Percentiles rank a stretch among this genome's conserved stretches.
Evolutionary conservation across 306 rosid genomes (phyloP).

Genomic region (Pyrus bretschneideri): DNA sequence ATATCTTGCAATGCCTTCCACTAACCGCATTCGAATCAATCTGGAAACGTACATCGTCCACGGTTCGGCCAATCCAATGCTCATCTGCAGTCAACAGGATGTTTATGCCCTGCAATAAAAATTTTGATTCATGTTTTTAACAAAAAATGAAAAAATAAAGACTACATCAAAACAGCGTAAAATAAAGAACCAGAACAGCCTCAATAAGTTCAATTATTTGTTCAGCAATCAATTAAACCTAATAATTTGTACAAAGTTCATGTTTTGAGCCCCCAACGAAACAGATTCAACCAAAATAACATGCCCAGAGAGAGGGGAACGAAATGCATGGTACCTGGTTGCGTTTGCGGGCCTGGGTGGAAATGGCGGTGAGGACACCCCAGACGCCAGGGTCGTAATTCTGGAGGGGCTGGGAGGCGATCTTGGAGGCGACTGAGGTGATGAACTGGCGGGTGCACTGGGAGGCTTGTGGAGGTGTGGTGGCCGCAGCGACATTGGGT

Average conservation of each 20-base stretch:
- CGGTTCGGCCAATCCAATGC: conserved; percentile 66
- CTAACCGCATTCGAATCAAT: conserved; percentile 71
- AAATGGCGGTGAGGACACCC: conserved; percentile 95
- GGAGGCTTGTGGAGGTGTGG: neutral
- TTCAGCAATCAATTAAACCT: neutral
- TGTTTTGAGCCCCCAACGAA: neutral
- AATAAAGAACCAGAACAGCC: neutral
- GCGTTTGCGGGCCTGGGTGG: conserved; percentile 77
- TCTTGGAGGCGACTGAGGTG: conserved; percentile 54
- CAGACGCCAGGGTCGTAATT: conserved; percentile 57
- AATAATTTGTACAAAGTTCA: neutral
- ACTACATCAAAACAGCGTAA: neutral
- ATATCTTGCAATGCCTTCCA: conserved; percentile 68
- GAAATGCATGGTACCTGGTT: conserved; percentile 38
- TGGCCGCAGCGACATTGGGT: neutral
- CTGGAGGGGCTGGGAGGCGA: conserved; percentile 69
- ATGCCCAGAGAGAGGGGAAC: neutral
- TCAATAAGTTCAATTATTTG: neutral
- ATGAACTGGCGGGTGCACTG: conserved; percentile 40
- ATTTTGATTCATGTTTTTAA: neutral
- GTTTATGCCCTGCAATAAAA: conserved; percentile 58
- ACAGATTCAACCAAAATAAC: neutral
- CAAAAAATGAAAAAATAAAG: neutral
- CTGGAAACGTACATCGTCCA: conserved; percentile 54
- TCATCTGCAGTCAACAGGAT: conserved; percentile 64